Base-by-base conservation (phyloP, 495 filamentous ascomycete species). In the Hypoxylon fragiforme region DNA sequence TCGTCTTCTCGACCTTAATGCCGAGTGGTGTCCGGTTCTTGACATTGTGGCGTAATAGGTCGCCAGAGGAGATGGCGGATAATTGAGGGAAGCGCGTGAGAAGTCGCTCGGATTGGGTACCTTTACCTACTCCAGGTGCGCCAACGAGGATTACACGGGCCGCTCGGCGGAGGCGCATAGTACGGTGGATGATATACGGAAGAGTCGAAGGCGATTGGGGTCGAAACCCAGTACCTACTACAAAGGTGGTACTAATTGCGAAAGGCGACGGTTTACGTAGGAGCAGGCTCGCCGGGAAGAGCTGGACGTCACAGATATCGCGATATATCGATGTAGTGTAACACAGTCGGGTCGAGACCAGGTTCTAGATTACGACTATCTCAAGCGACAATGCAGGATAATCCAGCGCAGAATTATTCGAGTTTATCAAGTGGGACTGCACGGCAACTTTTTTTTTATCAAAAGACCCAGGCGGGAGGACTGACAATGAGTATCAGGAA, bases 121-220 rank as follows among this genome's bases (percentile, higher is more conserved):
- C 94, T 72, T 98, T 98, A 44, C 94, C 94, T 3, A 87, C 85
- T 22, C 77, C 94, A 0, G 94, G 94, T n/a, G 94, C 91, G 43
- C 94, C 94, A 54, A 98, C 83, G 47, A 98, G 83, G 68, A 98
- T 97, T 44, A 98, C 85, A 24, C 94, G 88, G 13, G 95, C 94
- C 30, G 94, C 92, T 69, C 81, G 84, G 50, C 81, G 81, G 62
- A 95, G 85, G 73, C 83, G 73, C 80, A 82, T 81, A 65, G 58
- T 68, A 65, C 52, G 24, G 62, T 16, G 15, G 28, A 34, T 11
- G 38, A 15, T 15, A 36, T 44, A 31, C 15, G 32, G 34, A 48
- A 35, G 15, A 18, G 22, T 47, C 54, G 54, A 24, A 44, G n/a
- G n/a, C n/a, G n/a, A n/a, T n/a, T n/a, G n/a, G n/a, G n/a, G n/a